Evolutionary conservation across 345 rosid species (phyloP).

Genomic region (Moricandia arvensis): DNA sequence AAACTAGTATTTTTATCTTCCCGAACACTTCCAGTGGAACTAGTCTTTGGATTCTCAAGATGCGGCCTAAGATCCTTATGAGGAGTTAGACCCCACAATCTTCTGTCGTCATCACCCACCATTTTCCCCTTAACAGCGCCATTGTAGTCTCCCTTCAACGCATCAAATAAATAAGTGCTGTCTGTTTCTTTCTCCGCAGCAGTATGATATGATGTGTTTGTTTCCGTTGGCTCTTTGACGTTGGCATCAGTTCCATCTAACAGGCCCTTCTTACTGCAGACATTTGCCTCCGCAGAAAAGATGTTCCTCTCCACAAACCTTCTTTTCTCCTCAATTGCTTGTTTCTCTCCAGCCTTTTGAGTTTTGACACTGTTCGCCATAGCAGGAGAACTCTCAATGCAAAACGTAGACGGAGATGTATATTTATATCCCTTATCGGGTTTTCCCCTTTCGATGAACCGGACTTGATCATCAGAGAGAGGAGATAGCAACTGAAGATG

Average conservation of each 20-base stretch:
- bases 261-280: conserved; percentile 40
- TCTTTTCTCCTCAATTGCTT: conserved; percentile 44
- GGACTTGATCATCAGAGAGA: conserved; percentile 58
- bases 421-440: conserved; percentile 39
- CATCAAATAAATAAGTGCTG: conserved; percentile 34
- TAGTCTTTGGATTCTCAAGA: conserved; percentile 46
- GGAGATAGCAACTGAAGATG: conserved; percentile 68
- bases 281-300: conserved; percentile 45
- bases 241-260: conserved; percentile 34
- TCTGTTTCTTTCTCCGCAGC: conserved; percentile 33
- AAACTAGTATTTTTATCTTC: conserved; percentile 57
- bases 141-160: conserved; percentile 39
- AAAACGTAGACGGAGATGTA: conserved; percentile 36
- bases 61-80: too few species aligned
- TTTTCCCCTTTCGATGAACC: conserved; percentile 45
- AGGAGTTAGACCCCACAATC: conserved; percentile 40
- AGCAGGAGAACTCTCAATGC: conserved; percentile 36
- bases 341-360: conserved; percentile 48
- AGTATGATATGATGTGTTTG: conserved; percentile 26
- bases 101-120: conserved; percentile 44
- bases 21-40: conserved; percentile 47
- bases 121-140: conserved; percentile 42
- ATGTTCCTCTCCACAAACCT: conserved; percentile 49
- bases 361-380: conserved; percentile 39
- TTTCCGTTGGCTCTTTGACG: conserved; percentile 23